Evolutionary conservation across 148 eudicot species (phyloP), one percentile per base, ranked within the genome.

Genomic region (Diospyros lotus): DNA sequence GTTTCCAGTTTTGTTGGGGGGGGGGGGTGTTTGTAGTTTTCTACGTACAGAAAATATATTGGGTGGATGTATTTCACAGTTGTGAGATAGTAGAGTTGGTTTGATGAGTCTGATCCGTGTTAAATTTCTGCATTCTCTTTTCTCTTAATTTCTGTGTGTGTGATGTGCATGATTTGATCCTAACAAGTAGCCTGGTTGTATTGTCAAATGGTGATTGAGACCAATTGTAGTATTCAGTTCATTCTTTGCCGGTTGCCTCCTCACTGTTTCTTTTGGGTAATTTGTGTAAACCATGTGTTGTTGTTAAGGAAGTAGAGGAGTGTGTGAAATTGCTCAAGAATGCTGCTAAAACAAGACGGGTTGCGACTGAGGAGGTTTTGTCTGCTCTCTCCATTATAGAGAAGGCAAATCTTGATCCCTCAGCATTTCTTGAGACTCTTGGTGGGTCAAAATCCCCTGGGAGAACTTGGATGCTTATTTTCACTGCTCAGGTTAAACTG

Each of bases 401-500:
- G 91, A 92, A 87, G 87, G 87, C 92, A 50, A 95, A 92, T 70
- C 78, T 90, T 50, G 91, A 92, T 73, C 91, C 97, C 66, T 86
- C 89, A 1, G 73, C 79, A 43, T 92, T 95, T 78, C 87, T 92
- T 17, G 81, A 87, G 75, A 90, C 96, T 58, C 96, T 94, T 42
- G 98, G 98, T 66, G 97, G 98, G 72, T 80, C 88, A 0, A 61
- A 89, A 66, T 92, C 97, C 13, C 98, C 98, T 43, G 97, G 98
- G 9, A 87, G 90, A 77, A 92, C 97, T 12, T 95, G 98, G 98
- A 95, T 95, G 98, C 98, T 95, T 75, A 50, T 92, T 39, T 95
- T 90, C 78, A 92, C 98, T 18, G 94, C 98, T 8, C 82, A 89
- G 97, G 98, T 92, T 78, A 54, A 73, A 70, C 40, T 46, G 1